Base-by-base conservation (phyloP, 2,329 filamentous ascomycete species). In the Phialophora expanda region DNA sequence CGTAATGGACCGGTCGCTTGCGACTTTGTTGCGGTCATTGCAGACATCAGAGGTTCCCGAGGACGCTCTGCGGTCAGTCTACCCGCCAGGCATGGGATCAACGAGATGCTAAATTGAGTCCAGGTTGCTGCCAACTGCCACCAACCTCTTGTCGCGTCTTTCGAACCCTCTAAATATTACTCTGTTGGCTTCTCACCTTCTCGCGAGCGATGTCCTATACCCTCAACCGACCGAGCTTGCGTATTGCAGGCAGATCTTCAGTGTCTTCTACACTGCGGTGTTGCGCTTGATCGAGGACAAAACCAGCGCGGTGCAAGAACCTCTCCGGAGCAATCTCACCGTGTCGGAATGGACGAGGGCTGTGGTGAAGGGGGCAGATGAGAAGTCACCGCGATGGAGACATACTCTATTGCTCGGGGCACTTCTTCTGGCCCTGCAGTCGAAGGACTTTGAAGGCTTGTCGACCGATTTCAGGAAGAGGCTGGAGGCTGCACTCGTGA, bases 331-430 rank as follows among this genome's bases (percentile, higher is more conserved):
- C 17, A 84, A 83, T 28, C 76, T 86, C 5, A 76, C 81, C 4
- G 77, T 82, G 17, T 82, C 86, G 55, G 84, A 84, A 56, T 89
- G 87, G 87, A 78, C 85, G 26, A 83, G 81, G 68, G 86, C 87
- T 1, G 80, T 87, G 1, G 81, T 86, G 2, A 82, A 81, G 48
- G 87, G 86, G 8, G 86, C 87, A 17, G 85, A 89, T 73, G 86
- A 85, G 53, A 83, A 82, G 71, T 89, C 81, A 77, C 85, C 83
- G 20, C 82, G 91, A 74, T 97, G 92, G 92, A 89, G 92, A 76
- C 93, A 97, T 76, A 78, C 93, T 32, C 81, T 97, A n/a, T 85
- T 93, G 4, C 84, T 97, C 8, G 88, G 89, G 0, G 93, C 92
- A 2, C 81, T 96, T 24, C 78, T 97, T 65, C 85, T 94, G 74